A percentile compares a stretch with the other conserved stretches of the same genome.
These are phyloP conservation scores for Aaosphaeria pasadenensis DNA, from an alignment of 2,329 filamentous ascomycete species.

Conservation along the genomic window DNA sequence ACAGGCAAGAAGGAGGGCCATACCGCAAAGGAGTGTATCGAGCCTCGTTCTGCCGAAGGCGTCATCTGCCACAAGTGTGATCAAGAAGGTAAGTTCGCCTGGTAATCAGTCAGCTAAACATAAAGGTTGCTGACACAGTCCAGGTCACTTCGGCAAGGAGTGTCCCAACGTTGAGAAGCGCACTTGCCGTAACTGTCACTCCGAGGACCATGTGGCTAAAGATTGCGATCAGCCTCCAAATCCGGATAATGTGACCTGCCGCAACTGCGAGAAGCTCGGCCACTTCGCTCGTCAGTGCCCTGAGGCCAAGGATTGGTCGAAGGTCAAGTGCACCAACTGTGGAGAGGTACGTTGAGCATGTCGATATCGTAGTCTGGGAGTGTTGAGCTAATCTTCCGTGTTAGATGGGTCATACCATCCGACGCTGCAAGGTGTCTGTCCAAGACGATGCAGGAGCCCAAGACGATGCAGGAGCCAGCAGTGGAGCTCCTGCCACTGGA, in stretches of 20 bases:
- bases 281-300: constrained; percentile 59
- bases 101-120: constrained; percentile 10
- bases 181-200: constrained; percentile 37
- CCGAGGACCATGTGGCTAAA: constrained; percentile 35
- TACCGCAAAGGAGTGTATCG: constrained; percentile 38
- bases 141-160: constrained; percentile 16
- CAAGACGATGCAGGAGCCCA: constrained; percentile 14
- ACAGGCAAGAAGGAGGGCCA: constrained; percentile 37
- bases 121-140: constrained; percentile 15
- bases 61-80: constrained; percentile 26
- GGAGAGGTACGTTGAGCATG: constrained; percentile 29
- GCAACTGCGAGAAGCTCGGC: constrained; percentile 63
- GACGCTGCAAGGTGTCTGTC: constrained; percentile 31
- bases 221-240: constrained; percentile 37
- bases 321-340: constrained; percentile 49
- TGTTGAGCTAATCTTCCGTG: too few relatives aligned
- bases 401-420: constrained; percentile 1
- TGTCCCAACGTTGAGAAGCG: constrained; percentile 29
- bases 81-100: not conserved
- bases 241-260: constrained; percentile 44
- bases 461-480: constrained; percentile 3
- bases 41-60: constrained; percentile 47
- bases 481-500: constrained; percentile 3
- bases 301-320: constrained; percentile 53
- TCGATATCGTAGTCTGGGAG: constrained; percentile 19